Evolutionary conservation across 306 rosid species (phyloP).

Genomic region (Herpetospermum pedunculosum): DNA sequence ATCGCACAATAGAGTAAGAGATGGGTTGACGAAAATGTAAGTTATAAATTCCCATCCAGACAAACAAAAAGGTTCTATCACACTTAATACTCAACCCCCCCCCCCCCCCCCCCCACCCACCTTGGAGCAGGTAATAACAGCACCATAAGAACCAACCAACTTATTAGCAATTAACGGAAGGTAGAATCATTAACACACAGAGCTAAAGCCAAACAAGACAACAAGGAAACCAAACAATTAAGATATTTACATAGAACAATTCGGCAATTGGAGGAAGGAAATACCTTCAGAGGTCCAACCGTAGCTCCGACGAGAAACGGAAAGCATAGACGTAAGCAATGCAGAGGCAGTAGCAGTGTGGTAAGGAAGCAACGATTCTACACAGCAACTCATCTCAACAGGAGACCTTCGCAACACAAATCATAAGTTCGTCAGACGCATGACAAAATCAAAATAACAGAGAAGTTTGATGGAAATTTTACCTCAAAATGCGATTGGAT

Average conservation of each 20-base stretch:
- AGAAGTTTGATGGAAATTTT: background rate
- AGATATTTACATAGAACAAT: background rate
- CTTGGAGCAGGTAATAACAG: background rate
- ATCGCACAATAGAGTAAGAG: conserved; percentile 34
- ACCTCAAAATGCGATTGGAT: conserved; percentile 61
- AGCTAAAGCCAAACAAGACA: background rate
- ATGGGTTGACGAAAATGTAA: conserved; percentile 18
- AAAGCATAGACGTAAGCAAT: conserved; percentile 80
- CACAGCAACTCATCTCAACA: conserved; percentile 65
- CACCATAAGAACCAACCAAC: background rate
- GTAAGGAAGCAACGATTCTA: conserved; percentile 77
- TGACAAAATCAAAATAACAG: background rate
- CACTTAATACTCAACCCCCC: background rate
- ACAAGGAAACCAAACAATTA: background rate
- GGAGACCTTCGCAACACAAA: conserved; percentile 37
- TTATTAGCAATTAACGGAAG: background rate
- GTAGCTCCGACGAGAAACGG: conserved; percentile 50
- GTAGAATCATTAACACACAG: background rate
- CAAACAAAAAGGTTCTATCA: background rate
- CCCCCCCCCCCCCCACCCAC: background rate
- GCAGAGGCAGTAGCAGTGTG: conserved; percentile 90
- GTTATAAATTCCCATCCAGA: background rate
- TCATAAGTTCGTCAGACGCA: background rate
- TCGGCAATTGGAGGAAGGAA: background rate
- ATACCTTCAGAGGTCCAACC: conserved; percentile 88